A percentile compares a stretch with the other conserved stretches of the same genome.
Evolutionary conservation across 768 basidiomycete genomes (phyloP).

Genomic region (Lentinula guzmanii): DNA sequence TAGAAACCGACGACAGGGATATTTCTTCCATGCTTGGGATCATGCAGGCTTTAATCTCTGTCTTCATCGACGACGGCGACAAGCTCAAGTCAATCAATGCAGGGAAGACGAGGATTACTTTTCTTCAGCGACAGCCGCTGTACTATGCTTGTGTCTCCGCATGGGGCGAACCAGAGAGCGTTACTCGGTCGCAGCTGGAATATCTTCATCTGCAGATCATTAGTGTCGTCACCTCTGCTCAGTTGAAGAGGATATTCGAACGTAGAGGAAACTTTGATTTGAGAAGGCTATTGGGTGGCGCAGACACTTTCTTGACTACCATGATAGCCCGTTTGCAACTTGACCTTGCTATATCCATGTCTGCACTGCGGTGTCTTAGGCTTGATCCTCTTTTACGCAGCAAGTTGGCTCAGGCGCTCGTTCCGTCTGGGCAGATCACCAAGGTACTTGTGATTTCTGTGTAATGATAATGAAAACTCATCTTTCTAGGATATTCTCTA

Average conservation of each 20-base stretch:
- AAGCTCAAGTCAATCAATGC: conserved; percentile 80
- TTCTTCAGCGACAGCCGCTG: conserved; percentile 79
- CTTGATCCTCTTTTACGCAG: conserved; percentile 66
- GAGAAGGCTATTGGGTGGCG: conserved; percentile 67
- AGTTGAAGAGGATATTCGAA: conserved; percentile 83
- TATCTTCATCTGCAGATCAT: conserved; percentile 92
- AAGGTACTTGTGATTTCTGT: conserved; percentile 15
- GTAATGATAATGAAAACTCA: not conserved
- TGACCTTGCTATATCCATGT: conserved; percentile 78
- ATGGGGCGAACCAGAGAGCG: conserved; percentile 95
- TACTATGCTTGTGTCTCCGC: conserved; percentile 90
- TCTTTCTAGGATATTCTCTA: conserved; percentile 77
- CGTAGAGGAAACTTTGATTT: conserved; percentile 90
- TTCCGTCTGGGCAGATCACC: conserved; percentile 80
- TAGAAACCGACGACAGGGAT: conserved; percentile 53
- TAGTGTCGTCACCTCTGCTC: conserved; percentile 81
- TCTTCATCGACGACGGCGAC: conserved; percentile 91
- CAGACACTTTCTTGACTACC: conserved; percentile 74
- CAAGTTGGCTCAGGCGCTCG: conserved; percentile 72
- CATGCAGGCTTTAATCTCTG: conserved; percentile 93
- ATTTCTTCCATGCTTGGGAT: conserved; percentile 82
- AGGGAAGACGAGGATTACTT: conserved; percentile 77
- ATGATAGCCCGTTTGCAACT: conserved; percentile 65
- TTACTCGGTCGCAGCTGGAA: conserved; percentile 90
- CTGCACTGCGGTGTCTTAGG: conserved; percentile 76